Conservation (phyloP, 768 basidiomycete genomes). For the Tulasnella sp. region DNA sequence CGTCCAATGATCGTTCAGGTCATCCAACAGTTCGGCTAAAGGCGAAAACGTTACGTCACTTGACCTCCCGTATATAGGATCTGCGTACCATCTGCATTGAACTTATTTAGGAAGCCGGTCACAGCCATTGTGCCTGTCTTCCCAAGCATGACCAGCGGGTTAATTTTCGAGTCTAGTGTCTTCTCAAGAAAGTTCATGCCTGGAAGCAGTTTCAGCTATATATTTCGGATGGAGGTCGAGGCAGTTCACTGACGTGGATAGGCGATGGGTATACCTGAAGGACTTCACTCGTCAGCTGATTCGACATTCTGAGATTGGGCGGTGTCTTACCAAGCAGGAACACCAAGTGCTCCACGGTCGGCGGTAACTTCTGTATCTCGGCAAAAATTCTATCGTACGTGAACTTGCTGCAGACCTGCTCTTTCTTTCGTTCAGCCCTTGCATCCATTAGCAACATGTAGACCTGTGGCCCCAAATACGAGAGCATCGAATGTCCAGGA, state of each 20-base stretch:
- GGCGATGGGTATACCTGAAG: slow-evolving; percentile 46
- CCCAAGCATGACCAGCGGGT: slow-evolving; percentile 79
- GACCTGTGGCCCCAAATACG: slow-evolving; percentile 77
- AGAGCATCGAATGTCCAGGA: slow-evolving; percentile 81
- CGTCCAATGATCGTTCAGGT: slow-evolving; percentile 52
- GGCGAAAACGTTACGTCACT: slow-evolving; percentile 38
- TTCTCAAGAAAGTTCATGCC: slow-evolving; percentile 77
- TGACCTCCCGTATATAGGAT: background rate
- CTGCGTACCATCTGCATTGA: slow-evolving; percentile 64
- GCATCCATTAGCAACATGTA: slow-evolving; percentile 80
- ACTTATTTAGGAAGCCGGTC: slow-evolving; percentile 83
- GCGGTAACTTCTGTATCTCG: slow-evolving; percentile 62
- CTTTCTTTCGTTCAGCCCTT: slow-evolving; percentile 81
- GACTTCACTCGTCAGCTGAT: background rate
- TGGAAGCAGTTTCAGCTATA: background rate
- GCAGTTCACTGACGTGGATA: slow-evolving; percentile 69
- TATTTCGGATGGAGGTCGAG: background rate
- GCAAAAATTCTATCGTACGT: slow-evolving; percentile 78
- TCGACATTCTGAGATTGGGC: slow-evolving; percentile 38
- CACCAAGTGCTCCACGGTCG: slow-evolving; percentile 76
- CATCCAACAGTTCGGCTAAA: slow-evolving; percentile 85
- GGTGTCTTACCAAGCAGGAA: slow-evolving; percentile 66
- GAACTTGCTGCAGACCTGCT: slow-evolving; percentile 72
- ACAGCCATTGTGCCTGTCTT: slow-evolving; percentile 57
- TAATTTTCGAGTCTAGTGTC: slow-evolving; percentile 77